Evolutionary conservation across 148 eudicot genomes (phyloP).

Genomic region (Pouteria glomerata): DNA sequence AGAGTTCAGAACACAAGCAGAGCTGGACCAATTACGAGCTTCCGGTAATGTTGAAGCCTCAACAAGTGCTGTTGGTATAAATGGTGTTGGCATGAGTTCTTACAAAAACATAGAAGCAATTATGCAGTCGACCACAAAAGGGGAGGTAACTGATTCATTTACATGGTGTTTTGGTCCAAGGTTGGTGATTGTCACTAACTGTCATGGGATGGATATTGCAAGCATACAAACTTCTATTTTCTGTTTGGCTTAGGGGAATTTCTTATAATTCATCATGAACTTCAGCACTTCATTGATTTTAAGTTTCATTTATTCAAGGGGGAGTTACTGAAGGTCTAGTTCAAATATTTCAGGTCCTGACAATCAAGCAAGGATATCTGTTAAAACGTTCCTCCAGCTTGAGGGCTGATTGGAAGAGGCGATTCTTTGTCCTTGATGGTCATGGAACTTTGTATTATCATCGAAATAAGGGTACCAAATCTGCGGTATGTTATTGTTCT

Average conservation of each 20-base stretch:
- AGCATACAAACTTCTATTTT: background rate
- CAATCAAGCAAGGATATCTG: constrained; percentile 94
- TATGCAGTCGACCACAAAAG: constrained; percentile 74
- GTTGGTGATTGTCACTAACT: background rate
- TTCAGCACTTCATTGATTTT: constrained; percentile 4
- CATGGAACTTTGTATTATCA: constrained; percentile 78
- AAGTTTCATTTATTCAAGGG: background rate
- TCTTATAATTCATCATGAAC: background rate
- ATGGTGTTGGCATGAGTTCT: constrained; percentile 52
- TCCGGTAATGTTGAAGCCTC: constrained; percentile 48
- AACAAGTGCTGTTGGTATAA: constrained; percentile 45
- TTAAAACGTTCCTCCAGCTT: constrained; percentile 85
- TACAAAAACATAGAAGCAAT: constrained; percentile 64
- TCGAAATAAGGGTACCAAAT: constrained; percentile 49
- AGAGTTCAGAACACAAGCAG: constrained; percentile 83
- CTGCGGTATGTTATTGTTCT: constrained; percentile 43
- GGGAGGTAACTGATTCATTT: constrained; percentile 49
- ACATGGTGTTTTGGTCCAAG: background rate
- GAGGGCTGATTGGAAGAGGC: constrained; percentile 91
- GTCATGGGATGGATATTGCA: background rate
- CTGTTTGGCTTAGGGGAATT: background rate
- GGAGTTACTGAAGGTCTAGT: background rate
- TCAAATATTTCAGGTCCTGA: constrained; percentile 52
- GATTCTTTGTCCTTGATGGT: constrained; percentile 91
- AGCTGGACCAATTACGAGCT: constrained; percentile 62